Evolutionary conservation across 192 early-diverging fungal species (phyloP).

Genomic region (Phycomyces blakesleeanus): DNA sequence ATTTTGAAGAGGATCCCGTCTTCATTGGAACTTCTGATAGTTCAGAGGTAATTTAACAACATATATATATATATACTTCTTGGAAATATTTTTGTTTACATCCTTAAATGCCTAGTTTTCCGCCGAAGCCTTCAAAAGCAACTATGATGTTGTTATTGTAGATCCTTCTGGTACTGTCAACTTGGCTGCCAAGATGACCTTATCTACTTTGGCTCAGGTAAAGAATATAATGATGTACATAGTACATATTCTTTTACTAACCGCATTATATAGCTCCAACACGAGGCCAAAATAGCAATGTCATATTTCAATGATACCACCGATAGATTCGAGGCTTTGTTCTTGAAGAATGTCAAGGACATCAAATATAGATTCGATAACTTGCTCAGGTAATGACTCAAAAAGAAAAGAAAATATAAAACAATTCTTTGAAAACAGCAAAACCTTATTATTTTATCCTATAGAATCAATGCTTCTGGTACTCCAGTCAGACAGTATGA

Average conservation of each 20-base stretch:
- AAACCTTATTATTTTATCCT: too few species aligned
- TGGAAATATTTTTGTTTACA: constrained; percentile 13
- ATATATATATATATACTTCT: too few species aligned
- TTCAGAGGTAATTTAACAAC: constrained; percentile 45
- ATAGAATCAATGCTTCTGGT: constrained; percentile 4
- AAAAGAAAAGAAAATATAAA: too few species aligned
- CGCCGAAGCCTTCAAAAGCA: constrained; percentile 49
- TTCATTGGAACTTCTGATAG: constrained; percentile 65
- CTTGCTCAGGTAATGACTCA: constrained; percentile 44
- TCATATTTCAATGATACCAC: constrained; percentile 58
- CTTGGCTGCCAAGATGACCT: constrained; percentile 66
- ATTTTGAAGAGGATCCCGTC: constrained; percentile 60
- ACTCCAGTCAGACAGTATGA: constrained; percentile 27
- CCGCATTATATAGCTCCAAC: constrained; percentile 49
- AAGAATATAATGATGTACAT: constrained; percentile 18
- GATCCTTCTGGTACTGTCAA: constrained; percentile 85
- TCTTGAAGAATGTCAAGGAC: constrained; percentile 67
- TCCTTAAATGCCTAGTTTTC: constrained; percentile 45
- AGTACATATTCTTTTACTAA: constrained; percentile 3
- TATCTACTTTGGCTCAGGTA: constrained; percentile 62
- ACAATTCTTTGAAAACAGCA: too few species aligned
- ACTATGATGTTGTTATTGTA: constrained; percentile 79
- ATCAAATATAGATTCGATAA: constrained; percentile 68
- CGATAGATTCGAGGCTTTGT: constrained; percentile 77
- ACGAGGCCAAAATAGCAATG: constrained; percentile 66